Evolutionary conservation across 441 rosid genomes (phyloP).

Genomic region (Melastoma candidum): DNA sequence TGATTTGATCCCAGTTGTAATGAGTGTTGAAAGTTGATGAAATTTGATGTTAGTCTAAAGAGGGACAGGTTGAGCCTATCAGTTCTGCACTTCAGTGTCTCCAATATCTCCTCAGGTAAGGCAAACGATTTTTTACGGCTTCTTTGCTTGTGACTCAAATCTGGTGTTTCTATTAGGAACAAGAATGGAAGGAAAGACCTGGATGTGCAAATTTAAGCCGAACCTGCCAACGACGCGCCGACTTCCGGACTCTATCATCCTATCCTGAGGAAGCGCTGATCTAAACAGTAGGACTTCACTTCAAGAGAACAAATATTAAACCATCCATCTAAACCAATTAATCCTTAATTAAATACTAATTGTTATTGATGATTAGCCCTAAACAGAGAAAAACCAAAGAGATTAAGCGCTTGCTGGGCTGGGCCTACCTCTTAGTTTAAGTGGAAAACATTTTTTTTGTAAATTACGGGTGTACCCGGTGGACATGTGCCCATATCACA

Average conservation of each 20-base stretch:
- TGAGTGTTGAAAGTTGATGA: neutral
- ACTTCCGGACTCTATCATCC: constrained; percentile 38
- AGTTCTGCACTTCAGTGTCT: constrained; percentile 58
- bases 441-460: no score
- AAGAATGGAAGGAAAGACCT: constrained; percentile 53
- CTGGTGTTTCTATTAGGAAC: constrained; percentile 46
- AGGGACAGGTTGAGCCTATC: constrained; percentile 54
- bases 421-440: no score
- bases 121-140: no score
- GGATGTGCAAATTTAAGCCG: constrained; percentile 43
- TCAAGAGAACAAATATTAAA: no score
- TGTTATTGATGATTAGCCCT: no score
- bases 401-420: no score
- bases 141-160: no score
- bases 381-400: no score
- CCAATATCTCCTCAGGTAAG: constrained; percentile 69
- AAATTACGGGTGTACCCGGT: no score
- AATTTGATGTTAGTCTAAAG: constrained; percentile 32
- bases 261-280: constrained; percentile 36
- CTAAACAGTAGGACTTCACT: constrained; percentile 13
- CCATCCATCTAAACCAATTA: no score
- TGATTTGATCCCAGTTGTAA: neutral
- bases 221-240: constrained; percentile 80
- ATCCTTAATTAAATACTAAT: no score
- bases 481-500: no score